Conservation (phyloP, 345 rosid species). For the Eucalyptus melliodora region DNA sequence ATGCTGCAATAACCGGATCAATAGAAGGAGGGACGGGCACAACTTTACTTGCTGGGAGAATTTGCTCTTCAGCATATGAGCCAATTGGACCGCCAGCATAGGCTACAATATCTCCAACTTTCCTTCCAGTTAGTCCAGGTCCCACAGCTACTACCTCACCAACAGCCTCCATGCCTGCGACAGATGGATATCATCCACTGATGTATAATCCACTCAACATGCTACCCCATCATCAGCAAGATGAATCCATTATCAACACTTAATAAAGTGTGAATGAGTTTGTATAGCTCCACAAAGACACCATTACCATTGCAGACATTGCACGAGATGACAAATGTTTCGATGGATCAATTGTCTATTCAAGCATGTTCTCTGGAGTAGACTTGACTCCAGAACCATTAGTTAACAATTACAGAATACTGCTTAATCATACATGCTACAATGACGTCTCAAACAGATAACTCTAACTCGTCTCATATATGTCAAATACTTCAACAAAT, state of each 20-base stretch:
- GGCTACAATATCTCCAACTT: slow-evolving; percentile 85
- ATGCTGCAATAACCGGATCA: slow-evolving; percentile 65
- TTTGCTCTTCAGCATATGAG: slow-evolving; percentile 81
- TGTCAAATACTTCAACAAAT: background rate
- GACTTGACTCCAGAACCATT: background rate
- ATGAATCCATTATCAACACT: background rate
- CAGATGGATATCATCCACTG: background rate
- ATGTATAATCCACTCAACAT: background rate
- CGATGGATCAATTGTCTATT: background rate
- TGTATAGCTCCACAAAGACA: background rate
- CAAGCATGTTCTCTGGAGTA: background rate
- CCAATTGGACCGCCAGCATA: slow-evolving; percentile 74
- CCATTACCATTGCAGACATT: background rate
- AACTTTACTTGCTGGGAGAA: slow-evolving; percentile 68
- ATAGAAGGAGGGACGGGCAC: slow-evolving; percentile 80
- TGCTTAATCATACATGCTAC: background rate
- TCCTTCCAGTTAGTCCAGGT: slow-evolving; percentile 58
- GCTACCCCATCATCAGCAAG: background rate
- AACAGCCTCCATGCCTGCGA: slow-evolving; percentile 78
- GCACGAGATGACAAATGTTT: background rate
- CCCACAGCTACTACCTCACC: slow-evolving; percentile 89
- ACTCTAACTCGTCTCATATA: background rate
- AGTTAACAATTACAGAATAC: background rate
- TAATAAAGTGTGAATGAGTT: background rate
- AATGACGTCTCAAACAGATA: background rate